Conservation (phyloP, 441 rosid genomes). For the Populus tomentosa region DNA sequence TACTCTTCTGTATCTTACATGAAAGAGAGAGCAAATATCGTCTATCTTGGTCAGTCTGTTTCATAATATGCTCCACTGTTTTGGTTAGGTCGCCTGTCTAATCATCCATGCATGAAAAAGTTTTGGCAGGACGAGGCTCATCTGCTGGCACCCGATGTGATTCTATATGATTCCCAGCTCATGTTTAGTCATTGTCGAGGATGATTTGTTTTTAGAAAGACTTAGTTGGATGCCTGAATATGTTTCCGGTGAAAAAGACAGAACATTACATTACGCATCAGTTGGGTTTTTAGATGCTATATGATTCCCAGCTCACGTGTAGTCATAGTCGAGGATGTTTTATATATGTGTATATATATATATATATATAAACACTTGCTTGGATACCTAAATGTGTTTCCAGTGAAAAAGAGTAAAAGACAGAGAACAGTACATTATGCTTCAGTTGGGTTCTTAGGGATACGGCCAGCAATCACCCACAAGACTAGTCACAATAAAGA, state of each 20-base stretch:
- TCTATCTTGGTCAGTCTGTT: not conserved
- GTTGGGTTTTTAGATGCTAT: not conserved
- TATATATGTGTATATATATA: too few species aligned
- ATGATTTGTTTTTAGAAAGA: not conserved
- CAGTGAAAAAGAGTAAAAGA: not conserved
- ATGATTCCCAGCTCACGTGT: not conserved
- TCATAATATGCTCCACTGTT: not conserved
- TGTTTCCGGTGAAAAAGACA: not conserved
- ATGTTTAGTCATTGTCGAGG: not conserved
- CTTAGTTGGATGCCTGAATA: not conserved
- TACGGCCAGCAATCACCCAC: not conserved
- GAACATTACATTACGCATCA: not conserved
- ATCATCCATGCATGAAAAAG: not conserved
- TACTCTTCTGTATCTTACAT: not conserved
- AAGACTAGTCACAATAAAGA: not conserved
- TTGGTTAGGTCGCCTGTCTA: not conserved
- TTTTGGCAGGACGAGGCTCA: not conserved
- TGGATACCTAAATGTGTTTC: not conserved
- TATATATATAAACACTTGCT: not conserved
- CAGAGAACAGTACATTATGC: not conserved
- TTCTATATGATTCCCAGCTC: not conserved
- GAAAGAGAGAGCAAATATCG: not conserved
- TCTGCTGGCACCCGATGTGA: not conserved
- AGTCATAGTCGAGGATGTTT: not conserved
- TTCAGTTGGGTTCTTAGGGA: not conserved